These are phyloP conservation scores for Exophiala calicioides DNA, from an alignment of 2,329 filamentous ascomycete species.

Conservation along the genomic window DNA sequence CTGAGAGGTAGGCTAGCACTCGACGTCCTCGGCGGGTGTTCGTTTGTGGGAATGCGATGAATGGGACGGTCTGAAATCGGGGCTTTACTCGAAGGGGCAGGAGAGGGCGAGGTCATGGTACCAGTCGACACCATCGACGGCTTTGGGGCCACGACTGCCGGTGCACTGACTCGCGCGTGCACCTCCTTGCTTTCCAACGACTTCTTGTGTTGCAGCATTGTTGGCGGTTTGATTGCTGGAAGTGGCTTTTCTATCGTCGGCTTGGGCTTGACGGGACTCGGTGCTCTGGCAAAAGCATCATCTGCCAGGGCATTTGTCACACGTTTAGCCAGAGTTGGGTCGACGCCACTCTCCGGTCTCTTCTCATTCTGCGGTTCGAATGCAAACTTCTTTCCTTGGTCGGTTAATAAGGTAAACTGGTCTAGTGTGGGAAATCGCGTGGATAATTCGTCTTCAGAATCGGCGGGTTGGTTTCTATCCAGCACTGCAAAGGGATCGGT, in stretches of 20 bases:
- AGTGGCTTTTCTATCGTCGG: constrained; percentile 33
- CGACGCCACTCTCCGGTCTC: constrained; percentile 45
- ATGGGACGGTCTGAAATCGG: constrained; percentile 45
- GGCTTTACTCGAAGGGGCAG: constrained; percentile 41
- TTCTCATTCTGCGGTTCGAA: constrained; percentile 65
- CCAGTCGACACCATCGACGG: constrained; percentile 67
- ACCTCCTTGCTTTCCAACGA: constrained; percentile 25
- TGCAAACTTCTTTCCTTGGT: constrained; percentile 79
- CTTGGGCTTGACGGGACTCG: constrained; percentile 36
- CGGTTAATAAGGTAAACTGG: constrained; percentile 87
- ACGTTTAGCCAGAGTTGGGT: constrained; percentile 62
- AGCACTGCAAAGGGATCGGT: constrained; percentile 86
- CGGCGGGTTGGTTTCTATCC: constrained; percentile 63
- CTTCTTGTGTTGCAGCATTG: constrained; percentile 24
- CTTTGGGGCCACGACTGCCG: constrained; percentile 46
- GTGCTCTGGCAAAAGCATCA: constrained; percentile 69
- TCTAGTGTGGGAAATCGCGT: constrained; percentile 86
- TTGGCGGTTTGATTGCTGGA: constrained; percentile 30
- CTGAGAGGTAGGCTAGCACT: constrained; percentile 37
- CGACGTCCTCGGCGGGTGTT: constrained; percentile 41
- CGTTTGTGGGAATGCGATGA: constrained; percentile 54
- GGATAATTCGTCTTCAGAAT: constrained; percentile 77
- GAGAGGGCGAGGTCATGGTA: constrained; percentile 70
- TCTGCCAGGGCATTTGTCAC: constrained; percentile 78
- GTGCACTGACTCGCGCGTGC: constrained; percentile 7